These are phyloP conservation scores for Inga leiocalycina DNA, from an alignment of 306 rosid genomes.

Conservation along the genomic window DNA sequence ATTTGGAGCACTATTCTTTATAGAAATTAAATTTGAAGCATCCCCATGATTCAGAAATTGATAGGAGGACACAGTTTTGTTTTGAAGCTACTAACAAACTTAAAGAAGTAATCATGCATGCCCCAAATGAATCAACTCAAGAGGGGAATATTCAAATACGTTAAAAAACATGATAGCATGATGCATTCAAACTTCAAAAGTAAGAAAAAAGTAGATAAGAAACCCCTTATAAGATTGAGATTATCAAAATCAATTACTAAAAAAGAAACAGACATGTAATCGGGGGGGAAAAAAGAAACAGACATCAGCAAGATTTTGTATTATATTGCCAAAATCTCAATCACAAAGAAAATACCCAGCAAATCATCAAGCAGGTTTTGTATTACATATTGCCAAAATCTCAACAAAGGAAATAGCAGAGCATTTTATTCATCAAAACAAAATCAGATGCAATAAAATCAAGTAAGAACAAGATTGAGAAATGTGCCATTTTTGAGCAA, in stretches of 20 bases:
- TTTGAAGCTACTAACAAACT: neutral
- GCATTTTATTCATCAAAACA: conserved; percentile 10
- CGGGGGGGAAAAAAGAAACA: neutral
- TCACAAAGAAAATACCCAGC: neutral
- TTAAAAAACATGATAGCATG: neutral
- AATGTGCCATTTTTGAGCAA: neutral
- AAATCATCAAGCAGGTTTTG: conserved; percentile 7
- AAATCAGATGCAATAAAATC: conserved; percentile 17
- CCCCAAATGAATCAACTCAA: neutral
- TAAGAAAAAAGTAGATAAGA: no score
- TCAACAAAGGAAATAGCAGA: neutral
- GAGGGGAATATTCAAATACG: neutral
- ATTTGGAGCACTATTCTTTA: conserved; percentile 44
- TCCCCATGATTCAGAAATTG: neutral
- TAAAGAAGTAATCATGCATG: neutral
- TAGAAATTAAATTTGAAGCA: conserved; percentile 21
- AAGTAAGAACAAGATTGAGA: neutral
- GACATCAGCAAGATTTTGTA: neutral
- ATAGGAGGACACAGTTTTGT: neutral
- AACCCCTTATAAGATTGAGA: neutral
- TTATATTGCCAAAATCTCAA: neutral
- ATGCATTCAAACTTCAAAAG: neutral
- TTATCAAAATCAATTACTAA: neutral
- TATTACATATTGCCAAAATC: neutral
- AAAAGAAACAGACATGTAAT: no score